Conservation (phyloP, 2,329 filamentous ascomycete species). For the Incumbomyces lentus region DNA sequence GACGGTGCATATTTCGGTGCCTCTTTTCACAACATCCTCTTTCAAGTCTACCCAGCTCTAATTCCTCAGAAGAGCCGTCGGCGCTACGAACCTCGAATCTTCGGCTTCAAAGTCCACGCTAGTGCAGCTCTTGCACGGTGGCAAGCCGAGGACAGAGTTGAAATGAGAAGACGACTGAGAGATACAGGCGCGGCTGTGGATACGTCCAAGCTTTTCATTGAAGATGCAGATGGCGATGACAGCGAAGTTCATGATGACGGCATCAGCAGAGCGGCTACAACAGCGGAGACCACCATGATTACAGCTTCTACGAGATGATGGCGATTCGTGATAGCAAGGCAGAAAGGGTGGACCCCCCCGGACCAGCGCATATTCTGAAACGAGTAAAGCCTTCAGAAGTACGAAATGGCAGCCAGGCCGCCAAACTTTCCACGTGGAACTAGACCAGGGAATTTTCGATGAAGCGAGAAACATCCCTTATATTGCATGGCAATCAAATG, state of each 20-base stretch:
- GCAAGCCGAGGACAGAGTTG: slow-evolving; percentile 72
- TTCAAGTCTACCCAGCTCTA: slow-evolving; percentile 91
- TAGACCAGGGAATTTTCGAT: no score
- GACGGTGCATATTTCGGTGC: slow-evolving; percentile 98
- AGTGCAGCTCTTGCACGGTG: slow-evolving; percentile 78
- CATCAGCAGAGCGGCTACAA: background rate
- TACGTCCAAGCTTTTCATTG: slow-evolving; percentile 15
- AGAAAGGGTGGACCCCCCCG: no score
- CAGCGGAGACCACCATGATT: no score
- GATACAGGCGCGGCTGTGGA: slow-evolving; percentile 51
- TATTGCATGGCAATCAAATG: no score
- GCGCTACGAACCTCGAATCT: slow-evolving; percentile 81
- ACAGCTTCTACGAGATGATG: no score
- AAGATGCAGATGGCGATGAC: slow-evolving; percentile 19
- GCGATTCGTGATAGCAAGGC: no score
- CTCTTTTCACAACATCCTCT: slow-evolving; percentile 97
- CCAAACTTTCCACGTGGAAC: no score
- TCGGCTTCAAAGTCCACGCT: slow-evolving; percentile 92
- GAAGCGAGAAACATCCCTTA: no score
- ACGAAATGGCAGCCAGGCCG: no score
- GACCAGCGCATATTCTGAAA: no score
- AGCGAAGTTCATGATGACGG: slow-evolving; percentile 8
- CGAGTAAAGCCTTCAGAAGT: no score
- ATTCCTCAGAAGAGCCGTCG: slow-evolving; percentile 76
- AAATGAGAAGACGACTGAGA: slow-evolving; percentile 69